These are phyloP conservation scores for Pyrus pyrifolia DNA, from an alignment of 306 rosid genomes.

Conservation along the genomic window DNA sequence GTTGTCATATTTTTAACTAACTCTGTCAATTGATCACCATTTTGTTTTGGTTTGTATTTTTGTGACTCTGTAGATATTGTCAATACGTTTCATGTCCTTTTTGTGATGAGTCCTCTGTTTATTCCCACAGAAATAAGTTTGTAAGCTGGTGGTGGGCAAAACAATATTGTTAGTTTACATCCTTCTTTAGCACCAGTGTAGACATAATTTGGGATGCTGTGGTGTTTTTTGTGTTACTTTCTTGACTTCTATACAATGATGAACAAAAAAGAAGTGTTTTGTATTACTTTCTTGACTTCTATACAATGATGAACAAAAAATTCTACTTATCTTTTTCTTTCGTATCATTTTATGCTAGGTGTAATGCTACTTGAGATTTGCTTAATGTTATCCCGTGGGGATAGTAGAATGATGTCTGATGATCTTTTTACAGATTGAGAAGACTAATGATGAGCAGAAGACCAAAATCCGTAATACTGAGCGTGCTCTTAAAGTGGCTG, in stretches of 20 bases:
- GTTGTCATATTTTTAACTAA: background rate
- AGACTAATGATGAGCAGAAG: slow-evolving; percentile 67
- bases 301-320: background rate
- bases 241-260: background rate
- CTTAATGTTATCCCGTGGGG: background rate
- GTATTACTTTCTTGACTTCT: background rate
- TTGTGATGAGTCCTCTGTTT: background rate
- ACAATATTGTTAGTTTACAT: background rate
- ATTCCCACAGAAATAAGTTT: background rate
- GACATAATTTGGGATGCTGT: background rate
- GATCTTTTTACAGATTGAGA: slow-evolving; percentile 52
- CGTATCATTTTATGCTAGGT: background rate
- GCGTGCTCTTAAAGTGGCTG: slow-evolving; percentile 86
- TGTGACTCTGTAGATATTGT: background rate
- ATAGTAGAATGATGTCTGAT: slow-evolving; percentile 20
- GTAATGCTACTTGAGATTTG: background rate
- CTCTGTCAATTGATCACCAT: background rate
- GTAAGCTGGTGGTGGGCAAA: background rate
- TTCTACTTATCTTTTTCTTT: background rate
- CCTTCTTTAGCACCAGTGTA: too few relatives aligned
- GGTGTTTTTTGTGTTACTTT: background rate
- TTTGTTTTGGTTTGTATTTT: background rate
- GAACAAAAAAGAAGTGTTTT: background rate
- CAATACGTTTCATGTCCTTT: background rate
- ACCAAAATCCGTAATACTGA: slow-evolving; percentile 55